Evolutionary conservation across 225 moss, liverwort and hornwort genomes (phyloP), one percentile per base, ranked within the genome.

Genomic region (Thuidium tamariscinum): DNA sequence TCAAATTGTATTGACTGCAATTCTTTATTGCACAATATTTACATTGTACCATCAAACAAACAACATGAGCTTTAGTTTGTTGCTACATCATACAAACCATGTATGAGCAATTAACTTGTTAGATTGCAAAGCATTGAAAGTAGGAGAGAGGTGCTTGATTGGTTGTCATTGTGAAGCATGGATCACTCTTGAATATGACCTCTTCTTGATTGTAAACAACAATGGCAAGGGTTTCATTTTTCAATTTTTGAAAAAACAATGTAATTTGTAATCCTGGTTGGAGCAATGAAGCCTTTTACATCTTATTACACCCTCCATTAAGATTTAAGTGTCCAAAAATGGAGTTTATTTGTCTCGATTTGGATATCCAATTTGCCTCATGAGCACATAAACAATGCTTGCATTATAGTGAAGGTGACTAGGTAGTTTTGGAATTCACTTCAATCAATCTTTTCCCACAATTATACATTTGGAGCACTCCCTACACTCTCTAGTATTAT

Each of bases 251-350:
- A 21, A 27, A 74, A 74, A 1, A 8, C 2, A 34, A 3, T 51
- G 8, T 21, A 23, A 23, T 1, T 51, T 54, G 22, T 23, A 52
- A 54, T n/a, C 15, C 54, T 36, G 21, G 3, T 0, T 52, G 0
- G 51, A 74, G 8, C 52, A 15, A 54, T 54, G 36, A 51, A 54
- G 4, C 5, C 36, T 22, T 36, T 36, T 54, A n/a, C 4, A 23
- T 36, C 9, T 15, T 36, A 12, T 13, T 51, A 21, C 1, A 21
- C 3, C 6, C 8, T 20, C 0, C 4, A 1, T 73, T 0, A 0
- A 48, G 32, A 48, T 30, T 48, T 30, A 19, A 4, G 3, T 42
- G 42, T 27, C 16, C 16, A 70, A 16, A 13, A 1, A 15, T 25
- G 22, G 2, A 3, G 1, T 13, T 7, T 39, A 13, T 15, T 14